phyloP scores from a whole-genome alignment of 2,329 filamentous ascomycete genomes.

The Keithomyces neogunnii region DNA sequence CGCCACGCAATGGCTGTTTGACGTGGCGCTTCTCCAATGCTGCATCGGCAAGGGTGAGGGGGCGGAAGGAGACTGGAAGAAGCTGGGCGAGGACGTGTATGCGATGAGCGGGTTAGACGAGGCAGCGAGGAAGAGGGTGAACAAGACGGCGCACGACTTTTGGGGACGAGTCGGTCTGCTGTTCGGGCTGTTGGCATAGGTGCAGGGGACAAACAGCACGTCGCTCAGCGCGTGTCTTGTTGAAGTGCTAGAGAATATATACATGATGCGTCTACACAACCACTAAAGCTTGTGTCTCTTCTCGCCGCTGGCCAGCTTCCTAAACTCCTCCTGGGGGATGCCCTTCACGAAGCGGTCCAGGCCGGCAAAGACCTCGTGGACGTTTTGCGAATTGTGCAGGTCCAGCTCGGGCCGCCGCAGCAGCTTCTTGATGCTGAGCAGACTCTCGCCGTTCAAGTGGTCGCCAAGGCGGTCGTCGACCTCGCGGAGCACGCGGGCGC shows the following conservation, averaged over 20 bases:
- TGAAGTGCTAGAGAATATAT: no score
- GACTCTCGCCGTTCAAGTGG: conserved; percentile 70
- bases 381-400: conserved; percentile 65
- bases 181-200: conserved; percentile 62
- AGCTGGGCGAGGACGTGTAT: conserved; percentile 37
- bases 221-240: no score
- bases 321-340: conserved; percentile 81
- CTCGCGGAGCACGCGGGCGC: conserved; percentile 64
- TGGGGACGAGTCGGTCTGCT: conserved; percentile 76
- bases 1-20: conserved; percentile 53
- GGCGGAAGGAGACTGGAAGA: conserved; percentile 25
- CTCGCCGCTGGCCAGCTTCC: conserved; percentile 73
- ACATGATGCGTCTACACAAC: background rate
- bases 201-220: no score
- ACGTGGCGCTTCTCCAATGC: conserved; percentile 42
- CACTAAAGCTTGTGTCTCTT: conserved; percentile 86
- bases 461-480: conserved; percentile 72
- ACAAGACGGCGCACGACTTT: conserved; percentile 62
- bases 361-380: conserved; percentile 78
- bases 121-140: conserved; percentile 42
- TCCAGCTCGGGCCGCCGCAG: conserved; percentile 68
- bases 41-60: conserved; percentile 28
- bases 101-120: conserved; percentile 40
- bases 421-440: conserved; percentile 78
- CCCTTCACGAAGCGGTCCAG: conserved; percentile 73